phyloP scores from a whole-genome alignment of 768 basidiomycete species.

The Dioszegia crocea region DNA sequence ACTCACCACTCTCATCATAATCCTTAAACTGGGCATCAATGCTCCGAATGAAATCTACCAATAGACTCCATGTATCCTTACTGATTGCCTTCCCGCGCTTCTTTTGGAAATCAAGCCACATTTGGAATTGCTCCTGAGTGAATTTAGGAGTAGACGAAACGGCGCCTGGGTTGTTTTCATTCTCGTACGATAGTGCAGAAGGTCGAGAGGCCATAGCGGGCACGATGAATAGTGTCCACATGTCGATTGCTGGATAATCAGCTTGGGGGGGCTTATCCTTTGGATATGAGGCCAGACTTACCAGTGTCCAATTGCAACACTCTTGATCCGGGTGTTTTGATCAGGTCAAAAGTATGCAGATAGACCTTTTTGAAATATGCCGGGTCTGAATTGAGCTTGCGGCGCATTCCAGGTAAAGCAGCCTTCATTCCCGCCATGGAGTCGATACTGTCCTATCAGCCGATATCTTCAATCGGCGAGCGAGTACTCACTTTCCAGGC shows the following conservation, averaged over 20 bases:
- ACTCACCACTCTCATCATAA: conserved; percentile 49
- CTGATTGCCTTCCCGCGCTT: conserved; percentile 43
- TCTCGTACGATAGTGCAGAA: conserved; percentile 38
- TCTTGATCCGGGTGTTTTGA: conserved; percentile 42
- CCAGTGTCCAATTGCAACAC: conserved; percentile 45
- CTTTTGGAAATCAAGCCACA: conserved; percentile 48
- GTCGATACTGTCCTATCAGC: conserved; percentile 39
- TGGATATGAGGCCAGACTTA: conserved; percentile 11
- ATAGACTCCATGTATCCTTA: conserved; percentile 49
- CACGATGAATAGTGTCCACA: conserved; percentile 48
- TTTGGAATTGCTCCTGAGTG: conserved; percentile 35
- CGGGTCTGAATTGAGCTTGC: conserved; percentile 42
- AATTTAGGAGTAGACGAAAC: conserved; percentile 26
- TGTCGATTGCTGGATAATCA: conserved; percentile 35
- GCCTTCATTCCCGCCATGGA: conserved; percentile 42
- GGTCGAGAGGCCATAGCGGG: conserved; percentile 42
- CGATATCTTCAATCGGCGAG: neutral
- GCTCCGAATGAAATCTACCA: conserved; percentile 41
- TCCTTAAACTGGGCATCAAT: conserved; percentile 46
- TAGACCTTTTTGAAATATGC: conserved; percentile 51
- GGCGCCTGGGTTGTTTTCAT: conserved; percentile 8
- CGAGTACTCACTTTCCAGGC: conserved; percentile 32
- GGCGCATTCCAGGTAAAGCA: conserved; percentile 37
- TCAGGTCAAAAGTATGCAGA: conserved; percentile 45
- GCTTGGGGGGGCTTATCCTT: neutral